Conservation (phyloP, 78 protist genomes). For the Dictyostelium firmibasis region DNA sequence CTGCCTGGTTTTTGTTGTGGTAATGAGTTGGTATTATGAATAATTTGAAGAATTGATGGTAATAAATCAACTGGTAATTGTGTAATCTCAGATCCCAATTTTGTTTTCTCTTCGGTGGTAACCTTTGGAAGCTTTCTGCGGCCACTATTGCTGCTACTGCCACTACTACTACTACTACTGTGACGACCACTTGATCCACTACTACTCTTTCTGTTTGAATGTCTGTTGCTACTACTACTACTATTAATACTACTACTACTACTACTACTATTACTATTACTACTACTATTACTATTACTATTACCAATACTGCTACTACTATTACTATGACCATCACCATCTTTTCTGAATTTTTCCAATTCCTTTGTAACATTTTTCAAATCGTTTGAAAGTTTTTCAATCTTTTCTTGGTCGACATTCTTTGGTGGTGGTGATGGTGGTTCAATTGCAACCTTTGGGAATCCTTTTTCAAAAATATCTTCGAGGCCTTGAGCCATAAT, state of each 20-base stretch:
- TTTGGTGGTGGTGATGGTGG: background rate
- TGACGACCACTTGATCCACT: background rate
- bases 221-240: background rate
- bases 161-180: background rate
- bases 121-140: conserved; percentile 5
- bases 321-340: background rate
- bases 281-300: background rate
- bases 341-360: conserved; percentile 37
- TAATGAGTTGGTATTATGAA: conserved; percentile 23
- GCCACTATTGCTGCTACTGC: background rate
- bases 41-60: conserved; percentile 35
- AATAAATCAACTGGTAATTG: conserved; percentile 15
- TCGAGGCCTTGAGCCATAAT: conserved; percentile 69
- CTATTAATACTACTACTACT: background rate
- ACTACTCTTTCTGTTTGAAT: background rate
- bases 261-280: background rate
- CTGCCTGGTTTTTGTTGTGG: conserved; percentile 13
- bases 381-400: conserved; percentile 48
- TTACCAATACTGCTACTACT: background rate
- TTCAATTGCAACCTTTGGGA: conserved; percentile 16
- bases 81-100: conserved; percentile 28
- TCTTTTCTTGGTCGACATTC: conserved; percentile 22
- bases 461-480: conserved; percentile 51
- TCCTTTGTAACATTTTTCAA: conserved; percentile 35
- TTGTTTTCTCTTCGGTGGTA: conserved; percentile 64